A percentile compares a stretch with the other conserved stretches of the same genome.
phyloP scores from a whole-genome alignment of 495 filamentous ascomycete genomes.

The Wilcoxina mikolae region DNA sequence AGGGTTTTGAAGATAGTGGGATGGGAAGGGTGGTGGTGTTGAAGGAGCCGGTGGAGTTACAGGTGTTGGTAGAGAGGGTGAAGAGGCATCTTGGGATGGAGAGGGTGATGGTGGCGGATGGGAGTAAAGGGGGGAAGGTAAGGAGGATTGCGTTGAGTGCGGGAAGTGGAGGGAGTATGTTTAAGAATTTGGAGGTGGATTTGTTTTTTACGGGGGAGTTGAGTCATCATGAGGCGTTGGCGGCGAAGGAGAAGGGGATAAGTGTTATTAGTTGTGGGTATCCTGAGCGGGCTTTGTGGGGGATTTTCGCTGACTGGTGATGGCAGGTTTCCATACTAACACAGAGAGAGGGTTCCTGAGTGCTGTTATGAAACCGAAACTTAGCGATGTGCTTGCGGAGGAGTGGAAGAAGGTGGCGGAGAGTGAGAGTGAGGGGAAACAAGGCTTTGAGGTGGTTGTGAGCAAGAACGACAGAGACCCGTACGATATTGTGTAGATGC shows the following conservation, averaged over 20 bases:
- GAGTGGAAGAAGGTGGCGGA: conserved; percentile 39
- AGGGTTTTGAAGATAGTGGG: conserved; percentile 20
- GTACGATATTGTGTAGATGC: conserved; percentile 44
- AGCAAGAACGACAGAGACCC: conserved; percentile 72
- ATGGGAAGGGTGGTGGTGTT: conserved; percentile 24
- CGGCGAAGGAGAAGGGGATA: conserved; percentile 74
- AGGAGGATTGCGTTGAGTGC: conserved; percentile 48
- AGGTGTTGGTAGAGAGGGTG: conserved; percentile 17
- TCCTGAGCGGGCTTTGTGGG: background rate
- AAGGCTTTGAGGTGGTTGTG: conserved; percentile 46
- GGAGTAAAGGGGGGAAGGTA: conserved; percentile 9
- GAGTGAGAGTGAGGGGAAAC: conserved; percentile 30
- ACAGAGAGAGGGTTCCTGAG: conserved; percentile 69
- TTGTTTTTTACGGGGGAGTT: conserved; percentile 84
- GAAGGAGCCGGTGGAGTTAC: background rate
- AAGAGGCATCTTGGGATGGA: conserved; percentile 18
- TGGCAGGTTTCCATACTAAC: conserved; percentile 75
- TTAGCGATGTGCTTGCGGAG: conserved; percentile 41
- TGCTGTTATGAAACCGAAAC: conserved; percentile 49
- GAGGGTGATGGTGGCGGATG: conserved; percentile 18
- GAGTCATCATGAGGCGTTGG: conserved; percentile 78
- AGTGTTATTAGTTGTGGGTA: conserved; percentile 48
- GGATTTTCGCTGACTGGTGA: background rate
- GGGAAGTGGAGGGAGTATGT: conserved; percentile 61
- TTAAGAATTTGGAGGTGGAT: conserved; percentile 55